Conservation (phyloP, 2,329 filamentous ascomycete genomes). For the Diplodia scrobiculata region DNA sequence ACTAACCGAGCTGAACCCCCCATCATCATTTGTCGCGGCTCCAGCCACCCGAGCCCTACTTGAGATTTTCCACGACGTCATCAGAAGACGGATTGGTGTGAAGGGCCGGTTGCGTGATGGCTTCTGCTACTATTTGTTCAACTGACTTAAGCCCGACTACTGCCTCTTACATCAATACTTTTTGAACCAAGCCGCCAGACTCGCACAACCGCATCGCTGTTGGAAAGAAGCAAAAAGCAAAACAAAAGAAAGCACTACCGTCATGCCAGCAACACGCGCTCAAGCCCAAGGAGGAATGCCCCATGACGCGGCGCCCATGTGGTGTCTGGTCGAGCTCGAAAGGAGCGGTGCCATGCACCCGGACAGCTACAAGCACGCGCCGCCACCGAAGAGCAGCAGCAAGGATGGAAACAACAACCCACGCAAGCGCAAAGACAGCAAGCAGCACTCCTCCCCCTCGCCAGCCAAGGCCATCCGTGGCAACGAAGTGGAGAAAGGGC, state of each 20-base stretch:
- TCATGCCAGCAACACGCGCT: conserved; percentile 6
- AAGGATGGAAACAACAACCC: background rate
- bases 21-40: background rate
- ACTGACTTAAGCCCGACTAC: background rate
- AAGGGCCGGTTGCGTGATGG: background rate
- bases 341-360: conserved; percentile 9
- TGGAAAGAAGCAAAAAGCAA: too few relatives aligned
- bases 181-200: too few relatives aligned
- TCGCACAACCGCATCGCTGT: too few relatives aligned
- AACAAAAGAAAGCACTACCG: background rate
- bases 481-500: background rate
- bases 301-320: background rate
- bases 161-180: background rate
- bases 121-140: background rate
- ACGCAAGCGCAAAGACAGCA: conserved; percentile 12
- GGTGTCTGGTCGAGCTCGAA: conserved; percentile 19
- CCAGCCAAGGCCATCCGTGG: conserved; percentile 3
- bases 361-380: background rate
- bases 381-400: background rate
- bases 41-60: background rate
- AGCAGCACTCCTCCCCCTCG: background rate
- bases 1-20: too few relatives aligned
- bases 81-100: background rate
- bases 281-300: background rate
- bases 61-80: background rate